Conservation (phyloP, 2,329 filamentous ascomycete genomes). For the Ophiostoma pallidulum region DNA sequence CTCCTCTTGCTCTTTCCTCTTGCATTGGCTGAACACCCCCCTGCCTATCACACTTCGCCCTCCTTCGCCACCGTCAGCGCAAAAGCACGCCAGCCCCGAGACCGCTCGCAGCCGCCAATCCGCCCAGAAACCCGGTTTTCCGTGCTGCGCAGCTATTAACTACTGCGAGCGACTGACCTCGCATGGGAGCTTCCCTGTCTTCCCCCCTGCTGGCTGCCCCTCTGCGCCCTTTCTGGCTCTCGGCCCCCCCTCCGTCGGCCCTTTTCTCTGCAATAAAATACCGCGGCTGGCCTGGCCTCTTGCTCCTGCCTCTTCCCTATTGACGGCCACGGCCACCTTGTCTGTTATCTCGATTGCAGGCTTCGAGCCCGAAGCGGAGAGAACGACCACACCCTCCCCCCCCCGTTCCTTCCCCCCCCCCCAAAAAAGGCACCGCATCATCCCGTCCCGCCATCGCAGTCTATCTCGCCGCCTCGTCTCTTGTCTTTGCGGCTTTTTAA, state of each 20-base stretch:
- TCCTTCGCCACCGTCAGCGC: not conserved
- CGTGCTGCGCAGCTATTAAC: not conserved
- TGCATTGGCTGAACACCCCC: not conserved
- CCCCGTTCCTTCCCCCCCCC: too few species aligned
- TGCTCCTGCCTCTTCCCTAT: not conserved
- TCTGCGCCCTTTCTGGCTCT: too few species aligned
- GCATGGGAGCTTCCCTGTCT: not conserved
- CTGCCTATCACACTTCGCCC: not conserved
- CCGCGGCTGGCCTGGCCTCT: slow-evolving; percentile 1
- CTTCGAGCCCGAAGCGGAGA: too few species aligned
- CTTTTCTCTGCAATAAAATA: not conserved
- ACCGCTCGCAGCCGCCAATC: slow-evolving; percentile 2
- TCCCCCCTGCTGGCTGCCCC: too few species aligned
- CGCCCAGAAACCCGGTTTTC: slow-evolving; percentile 4
- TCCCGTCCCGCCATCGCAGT: too few species aligned
- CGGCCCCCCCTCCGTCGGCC: not conserved
- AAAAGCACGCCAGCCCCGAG: not conserved
- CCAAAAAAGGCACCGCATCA: too few species aligned
- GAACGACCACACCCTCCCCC: too few species aligned
- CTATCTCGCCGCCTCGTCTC: too few species aligned
- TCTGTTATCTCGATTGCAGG: too few species aligned
- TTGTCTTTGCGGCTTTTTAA: not conserved
- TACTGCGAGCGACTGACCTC: not conserved
- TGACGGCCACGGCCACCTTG: too few species aligned
- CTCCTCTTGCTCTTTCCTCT: not conserved